phyloP scores from a whole-genome alignment of 2,329 filamentous ascomycete genomes.

The Ascochyta koolunga region DNA sequence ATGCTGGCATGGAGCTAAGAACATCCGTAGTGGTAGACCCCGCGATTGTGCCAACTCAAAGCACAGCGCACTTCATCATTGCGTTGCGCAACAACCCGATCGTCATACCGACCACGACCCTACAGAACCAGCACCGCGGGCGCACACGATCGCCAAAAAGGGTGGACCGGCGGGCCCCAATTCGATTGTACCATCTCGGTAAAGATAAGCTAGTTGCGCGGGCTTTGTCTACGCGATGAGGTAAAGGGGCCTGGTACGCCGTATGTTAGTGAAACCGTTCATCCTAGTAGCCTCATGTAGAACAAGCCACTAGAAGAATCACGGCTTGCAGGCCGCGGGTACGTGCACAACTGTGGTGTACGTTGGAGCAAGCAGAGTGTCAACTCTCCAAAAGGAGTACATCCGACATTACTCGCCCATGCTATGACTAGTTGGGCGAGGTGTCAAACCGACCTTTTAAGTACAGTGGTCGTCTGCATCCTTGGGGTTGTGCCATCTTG shows the following conservation, averaged over 20 bases:
- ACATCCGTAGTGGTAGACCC: neutral
- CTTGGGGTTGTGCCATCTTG: conserved; percentile 5
- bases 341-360: conserved; percentile 11
- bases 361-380: conserved; percentile 13
- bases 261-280: conserved; percentile 16
- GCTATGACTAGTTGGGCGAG: conserved; percentile 16
- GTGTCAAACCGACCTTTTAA: conserved; percentile 16
- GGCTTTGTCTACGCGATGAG: conserved; percentile 10
- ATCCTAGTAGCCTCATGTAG: conserved; percentile 14
- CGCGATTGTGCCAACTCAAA: conserved; percentile 1
- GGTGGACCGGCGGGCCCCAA: conserved; percentile 3
- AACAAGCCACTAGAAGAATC: conserved; percentile 13
- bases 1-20: neutral
- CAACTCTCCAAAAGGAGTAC: conserved; percentile 13
- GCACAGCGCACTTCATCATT: neutral
- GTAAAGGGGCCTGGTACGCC: conserved; percentile 12
- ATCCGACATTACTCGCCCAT: conserved; percentile 15
- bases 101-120: conserved; percentile 3
- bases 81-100: conserved; percentile 2
- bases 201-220: conserved; percentile 6
- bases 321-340: conserved; percentile 11
- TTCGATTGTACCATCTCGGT: conserved; percentile 7
- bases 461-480: conserved; percentile 11
- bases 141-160: conserved; percentile 13
- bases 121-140: neutral